Evolutionary conservation across 257 asterid genomes (phyloP), one percentile per base, ranked within the genome.

Genomic region (Orobanche coerulescens): DNA sequence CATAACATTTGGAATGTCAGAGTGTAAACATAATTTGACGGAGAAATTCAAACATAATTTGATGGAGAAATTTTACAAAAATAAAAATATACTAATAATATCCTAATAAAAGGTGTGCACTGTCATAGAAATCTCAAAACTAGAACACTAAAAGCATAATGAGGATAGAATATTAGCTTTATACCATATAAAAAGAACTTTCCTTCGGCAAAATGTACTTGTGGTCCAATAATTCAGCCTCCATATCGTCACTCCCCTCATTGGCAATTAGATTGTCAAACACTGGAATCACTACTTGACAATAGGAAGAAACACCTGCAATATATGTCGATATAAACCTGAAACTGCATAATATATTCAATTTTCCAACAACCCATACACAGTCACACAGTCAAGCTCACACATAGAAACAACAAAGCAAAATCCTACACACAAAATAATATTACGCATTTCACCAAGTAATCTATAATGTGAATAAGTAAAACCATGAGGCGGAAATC

Each of bases 181-280:
- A 33, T 76, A 91, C 98, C 98, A 86, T 92, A 63, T 71, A 81
- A 62, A 92, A 84, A 68, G 88, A 81, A 73, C 94, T 84, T 18
- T 68, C 71, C 76, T 73, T 76, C 12, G 98, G 96, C 60, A 92
- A 64, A 52, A 88, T 76, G 68, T 70, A 92, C 47, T 68, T 78
- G 78, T 64, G 74, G 70, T 72, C 77, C 68, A 81, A 75, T 15
- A 86, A 40, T 63, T 85, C 86, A 62, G 93, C 92, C 74, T 82
- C 90, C 64, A 71, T 54, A 15, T 88, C 98, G 49, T 15, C 34
- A 50, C 54, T 75, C 34, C 68, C 68, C 18, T 67, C 81, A 62
- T 88, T 92, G 69, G 71, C 66, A 20, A 88, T 76, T 20, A 79
- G 69, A 72, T 82, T 84, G 64, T 75, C 75, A 65, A 88, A 92